Evolutionary conservation across 371 early-diverging fungal genomes (phyloP).

Genomic region (Chytridiales sp.): DNA sequence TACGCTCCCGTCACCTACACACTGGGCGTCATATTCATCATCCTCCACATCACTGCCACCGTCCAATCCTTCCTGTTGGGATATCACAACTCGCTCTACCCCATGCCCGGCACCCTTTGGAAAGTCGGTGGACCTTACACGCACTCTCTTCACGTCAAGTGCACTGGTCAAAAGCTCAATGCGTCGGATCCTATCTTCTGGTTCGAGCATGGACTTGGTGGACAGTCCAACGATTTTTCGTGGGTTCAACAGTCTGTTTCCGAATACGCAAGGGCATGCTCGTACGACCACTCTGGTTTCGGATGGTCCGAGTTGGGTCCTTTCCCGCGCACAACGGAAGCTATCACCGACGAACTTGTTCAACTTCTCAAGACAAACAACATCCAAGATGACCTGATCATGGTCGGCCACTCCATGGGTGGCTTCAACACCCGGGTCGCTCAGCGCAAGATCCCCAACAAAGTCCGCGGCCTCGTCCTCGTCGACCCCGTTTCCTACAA

Average conservation of each 20-base stretch:
- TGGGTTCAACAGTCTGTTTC: slow-evolving; percentile 12
- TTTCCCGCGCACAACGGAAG: slow-evolving; percentile 13
- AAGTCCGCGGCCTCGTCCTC: slow-evolving; percentile 10
- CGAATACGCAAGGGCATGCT: slow-evolving; percentile 10
- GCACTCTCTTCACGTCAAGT: slow-evolving; percentile 10
- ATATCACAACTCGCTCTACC: neutral
- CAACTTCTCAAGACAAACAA: slow-evolving; percentile 8
- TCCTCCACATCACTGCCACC: slow-evolving; percentile 1
- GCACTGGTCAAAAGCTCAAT: slow-evolving; percentile 4
- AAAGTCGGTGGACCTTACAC: neutral
- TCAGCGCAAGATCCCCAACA: slow-evolving; percentile 12
- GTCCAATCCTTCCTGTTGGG: neutral
- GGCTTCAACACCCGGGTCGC: slow-evolving; percentile 14
- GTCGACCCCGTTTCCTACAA: slow-evolving; percentile 13
- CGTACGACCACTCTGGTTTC: slow-evolving; percentile 12
- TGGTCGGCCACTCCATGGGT: slow-evolving; percentile 18
- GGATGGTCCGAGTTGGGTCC: slow-evolving; percentile 13
- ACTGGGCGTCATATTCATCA: neutral
- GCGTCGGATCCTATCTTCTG: slow-evolving; percentile 12
- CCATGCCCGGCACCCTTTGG: neutral
- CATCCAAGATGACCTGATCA: slow-evolving; percentile 13
- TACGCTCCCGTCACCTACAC: neutral
- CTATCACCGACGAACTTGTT: neutral
- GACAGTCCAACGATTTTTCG: slow-evolving; percentile 3
- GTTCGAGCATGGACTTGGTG: slow-evolving; percentile 18